Conservation (phyloP, 2,329 filamentous ascomycete species). For the Pseudopyrenochaeta lycopersici region DNA sequence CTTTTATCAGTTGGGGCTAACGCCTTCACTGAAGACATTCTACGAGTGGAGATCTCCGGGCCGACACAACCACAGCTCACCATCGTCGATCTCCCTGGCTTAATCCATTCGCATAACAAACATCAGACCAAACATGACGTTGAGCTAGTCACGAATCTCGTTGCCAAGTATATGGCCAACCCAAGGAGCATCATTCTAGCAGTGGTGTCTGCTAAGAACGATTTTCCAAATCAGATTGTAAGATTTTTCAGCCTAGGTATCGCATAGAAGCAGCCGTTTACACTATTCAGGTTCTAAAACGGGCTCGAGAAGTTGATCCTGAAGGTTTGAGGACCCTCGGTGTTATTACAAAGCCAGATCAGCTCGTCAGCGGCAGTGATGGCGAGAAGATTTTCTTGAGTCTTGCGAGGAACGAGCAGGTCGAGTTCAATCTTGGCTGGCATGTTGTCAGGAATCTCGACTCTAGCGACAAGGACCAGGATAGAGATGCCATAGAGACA, state of each 20-base stretch:
- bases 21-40: constrained; percentile 53
- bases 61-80: constrained; percentile 49
- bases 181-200: constrained; percentile 42
- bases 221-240: constrained; percentile 66
- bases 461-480: constrained; percentile 47
- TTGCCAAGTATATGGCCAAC: constrained; percentile 38
- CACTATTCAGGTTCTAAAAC: too few species aligned
- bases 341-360: constrained; percentile 67
- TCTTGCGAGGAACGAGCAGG: constrained; percentile 49
- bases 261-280: too few species aligned
- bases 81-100: constrained; percentile 58
- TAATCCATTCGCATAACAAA: constrained; percentile 49
- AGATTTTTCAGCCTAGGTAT: too few species aligned
- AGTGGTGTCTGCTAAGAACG: constrained; percentile 50
- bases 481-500: constrained; percentile 52
- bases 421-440: constrained; percentile 59
- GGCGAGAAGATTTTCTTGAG: constrained; percentile 48
- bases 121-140: constrained; percentile 26
- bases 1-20: constrained; percentile 23
- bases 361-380: constrained; percentile 52
- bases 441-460: constrained; percentile 63
- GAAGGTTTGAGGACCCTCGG: constrained; percentile 61
- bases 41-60: constrained; percentile 55
- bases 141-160: constrained; percentile 31
- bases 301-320: constrained; percentile 57